Conservation (phyloP, 768 basidiomycete genomes). For the Termitomyces bulborhizus region DNA sequence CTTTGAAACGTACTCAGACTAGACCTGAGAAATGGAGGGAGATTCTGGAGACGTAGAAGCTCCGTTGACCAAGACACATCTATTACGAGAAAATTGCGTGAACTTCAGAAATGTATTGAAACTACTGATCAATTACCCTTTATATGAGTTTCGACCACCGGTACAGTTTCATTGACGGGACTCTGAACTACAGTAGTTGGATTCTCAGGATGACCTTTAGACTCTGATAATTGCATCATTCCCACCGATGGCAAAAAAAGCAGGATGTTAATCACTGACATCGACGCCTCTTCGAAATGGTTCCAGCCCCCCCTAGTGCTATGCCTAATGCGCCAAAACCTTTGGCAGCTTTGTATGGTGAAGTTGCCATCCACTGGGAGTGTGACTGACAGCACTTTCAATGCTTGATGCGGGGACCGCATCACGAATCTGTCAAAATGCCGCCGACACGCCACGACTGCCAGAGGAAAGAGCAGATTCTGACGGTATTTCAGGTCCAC, state of each 20-base stretch:
- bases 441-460: background rate
- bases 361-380: conserved; percentile 4
- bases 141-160: no score
- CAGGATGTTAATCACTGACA: background rate
- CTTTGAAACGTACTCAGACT: no score
- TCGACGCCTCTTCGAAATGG: background rate
- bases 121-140: no score
- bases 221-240: background rate
- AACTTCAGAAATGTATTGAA: no score
- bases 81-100: no score
- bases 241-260: no score
- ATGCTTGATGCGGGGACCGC: background rate
- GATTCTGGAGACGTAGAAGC: no score
- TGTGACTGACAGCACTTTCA: background rate
- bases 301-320: conserved; percentile 1
- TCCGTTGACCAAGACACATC: no score
- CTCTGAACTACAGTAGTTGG: background rate
- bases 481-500: background rate
- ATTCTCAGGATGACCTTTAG: background rate
- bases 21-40: no score
- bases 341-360: conserved; percentile 5
- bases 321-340: background rate
- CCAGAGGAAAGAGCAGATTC: background rate
- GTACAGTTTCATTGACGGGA: no score
- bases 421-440: background rate